Evolutionary conservation across 129 eudicot species (phyloP), one percentile per base, ranked within the genome.

Genomic region (Lonicera japonica): DNA sequence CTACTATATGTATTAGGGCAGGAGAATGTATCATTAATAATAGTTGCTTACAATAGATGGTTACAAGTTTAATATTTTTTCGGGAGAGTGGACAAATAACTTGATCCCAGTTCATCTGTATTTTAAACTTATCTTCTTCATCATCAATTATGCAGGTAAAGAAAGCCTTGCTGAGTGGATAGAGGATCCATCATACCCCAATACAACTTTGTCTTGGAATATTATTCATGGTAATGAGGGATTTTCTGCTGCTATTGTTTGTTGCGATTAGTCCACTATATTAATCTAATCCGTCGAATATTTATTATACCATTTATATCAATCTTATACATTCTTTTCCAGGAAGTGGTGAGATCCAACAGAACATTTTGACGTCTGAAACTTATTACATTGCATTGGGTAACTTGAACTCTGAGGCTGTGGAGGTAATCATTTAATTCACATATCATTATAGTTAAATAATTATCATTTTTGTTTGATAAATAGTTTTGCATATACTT

Each of bases 161-260:
- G 78, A 66, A 3, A 59, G 58, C 53, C 63, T 73, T 13, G 5
- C 24, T 53, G 51, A 66, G 34, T 73, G 78, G 78, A 23, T 65
- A 46, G 73, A 66, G 39, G 67, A 60, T 19, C 78, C 78, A 21
- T 59, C 68, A 22, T 73, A 73, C 51, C 78, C 78, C 15, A 73
- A 73, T 50, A 65, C 67, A 50, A 73, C 73, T 14, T 25, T 66
- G 22, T 73, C 72, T 41, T 73, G 78, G 78, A 73, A 66, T 12
- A 52, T 51, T 17, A 66, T 73, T 25, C 38, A 73, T 25, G 78
- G 78, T 73, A 66, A 53, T 23, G n/a, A 43, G 10, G 16, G 10
- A 18, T n/a, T 45, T 10, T n/a, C 25, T 16, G 6, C 36, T 64
- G 17, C 19, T 18, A 14, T 40, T 59, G 11, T 60, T 16, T 22